Conservation (phyloP, 208 protist species). For the Crithidia brevicula region DNA sequence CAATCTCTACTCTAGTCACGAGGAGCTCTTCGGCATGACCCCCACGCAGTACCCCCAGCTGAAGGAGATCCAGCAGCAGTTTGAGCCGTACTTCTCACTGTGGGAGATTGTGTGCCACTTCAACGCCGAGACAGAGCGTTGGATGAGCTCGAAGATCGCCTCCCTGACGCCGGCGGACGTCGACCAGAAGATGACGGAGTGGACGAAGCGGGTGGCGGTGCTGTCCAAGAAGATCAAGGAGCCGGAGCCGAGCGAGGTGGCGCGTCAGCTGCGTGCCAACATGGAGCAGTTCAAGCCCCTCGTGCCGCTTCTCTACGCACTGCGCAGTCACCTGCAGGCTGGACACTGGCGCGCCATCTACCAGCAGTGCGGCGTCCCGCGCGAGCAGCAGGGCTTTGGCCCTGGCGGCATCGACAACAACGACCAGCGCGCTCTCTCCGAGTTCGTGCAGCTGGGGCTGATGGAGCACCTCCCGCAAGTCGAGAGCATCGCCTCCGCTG, state of each 20-base stretch:
- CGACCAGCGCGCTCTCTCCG: slow-evolving; percentile 75
- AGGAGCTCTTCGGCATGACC: slow-evolving; percentile 88
- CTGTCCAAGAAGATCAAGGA: slow-evolving; percentile 90
- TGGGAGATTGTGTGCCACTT: slow-evolving; percentile 92
- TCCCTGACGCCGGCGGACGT: slow-evolving; percentile 80
- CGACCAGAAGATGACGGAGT: slow-evolving; percentile 86
- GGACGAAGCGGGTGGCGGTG: slow-evolving; percentile 80
- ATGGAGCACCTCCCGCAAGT: slow-evolving; percentile 83
- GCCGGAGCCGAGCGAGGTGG: slow-evolving; percentile 78
- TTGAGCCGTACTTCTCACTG: slow-evolving; percentile 90
- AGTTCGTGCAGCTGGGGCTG: slow-evolving; percentile 90
- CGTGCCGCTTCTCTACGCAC: slow-evolving; percentile 93
- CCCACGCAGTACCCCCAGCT: slow-evolving; percentile 90
- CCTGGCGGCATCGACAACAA: slow-evolving; percentile 85
- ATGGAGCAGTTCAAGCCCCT: slow-evolving; percentile 93
- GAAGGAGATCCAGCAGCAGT: slow-evolving; percentile 83
- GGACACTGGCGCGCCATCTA: slow-evolving; percentile 95
- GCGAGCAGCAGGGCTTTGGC: slow-evolving; percentile 85
- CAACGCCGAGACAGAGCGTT: slow-evolving; percentile 85
- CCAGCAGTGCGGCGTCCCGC: slow-evolving; percentile 80
- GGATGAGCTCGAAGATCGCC: slow-evolving; percentile 90
- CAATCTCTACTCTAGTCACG: slow-evolving; percentile 87
- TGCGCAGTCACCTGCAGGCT: slow-evolving; percentile 94
- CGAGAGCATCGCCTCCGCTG: slow-evolving; percentile 85
- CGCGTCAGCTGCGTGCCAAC: slow-evolving; percentile 78